Percentiles rank a stretch among this genome's conserved stretches.
phyloP scores from a whole-genome alignment of 2,329 filamentous ascomycete genomes.

The Neonectria sp. region DNA sequence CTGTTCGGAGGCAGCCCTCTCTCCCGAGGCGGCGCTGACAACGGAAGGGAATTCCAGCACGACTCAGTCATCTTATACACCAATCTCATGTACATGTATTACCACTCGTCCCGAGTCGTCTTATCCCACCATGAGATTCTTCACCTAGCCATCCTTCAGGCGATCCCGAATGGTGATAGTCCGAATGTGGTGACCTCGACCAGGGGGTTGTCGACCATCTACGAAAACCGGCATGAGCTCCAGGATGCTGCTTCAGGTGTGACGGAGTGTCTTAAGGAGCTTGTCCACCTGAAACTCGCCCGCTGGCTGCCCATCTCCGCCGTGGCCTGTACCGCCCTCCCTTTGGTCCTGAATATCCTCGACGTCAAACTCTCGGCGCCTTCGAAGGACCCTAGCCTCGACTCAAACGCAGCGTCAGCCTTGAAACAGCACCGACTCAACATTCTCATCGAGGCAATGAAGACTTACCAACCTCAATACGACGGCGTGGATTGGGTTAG shows the following conservation, averaged over 20 bases:
- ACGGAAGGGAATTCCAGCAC: slow-evolving; percentile 52
- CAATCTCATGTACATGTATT: slow-evolving; percentile 67
- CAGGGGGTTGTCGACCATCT: slow-evolving; percentile 54
- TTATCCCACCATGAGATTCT: slow-evolving; percentile 64
- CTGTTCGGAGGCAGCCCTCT: slow-evolving; percentile 53
- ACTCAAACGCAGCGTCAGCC: slow-evolving; percentile 49
- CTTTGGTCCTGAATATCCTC: slow-evolving; percentile 52
- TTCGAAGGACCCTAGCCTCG: slow-evolving; percentile 27
- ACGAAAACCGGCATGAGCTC: slow-evolving; percentile 59
- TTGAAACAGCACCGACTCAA: slow-evolving; percentile 61
- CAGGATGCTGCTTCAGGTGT: slow-evolving; percentile 61
- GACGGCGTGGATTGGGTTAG: slow-evolving; percentile 62
- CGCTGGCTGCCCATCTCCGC: slow-evolving; percentile 65
- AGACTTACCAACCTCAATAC: slow-evolving; percentile 61
- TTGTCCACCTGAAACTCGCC: slow-evolving; percentile 61
- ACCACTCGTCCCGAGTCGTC: slow-evolving; percentile 61
- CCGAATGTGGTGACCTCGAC: slow-evolving; percentile 37
- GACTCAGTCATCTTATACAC: slow-evolving; percentile 62
- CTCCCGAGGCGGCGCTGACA: slow-evolving; percentile 42
- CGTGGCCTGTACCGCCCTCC: slow-evolving; percentile 53
- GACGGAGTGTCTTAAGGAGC: slow-evolving; percentile 62
- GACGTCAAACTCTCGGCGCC: slow-evolving; percentile 53
- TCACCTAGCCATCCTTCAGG: slow-evolving; percentile 58
- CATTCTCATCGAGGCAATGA: slow-evolving; percentile 63
- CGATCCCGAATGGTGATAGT: slow-evolving; percentile 51